Evolutionary conservation across 2,329 filamentous ascomycete species (phyloP), one percentile per base, ranked within the genome.

Genomic region (Paraphaeosphaeria minitans): DNA sequence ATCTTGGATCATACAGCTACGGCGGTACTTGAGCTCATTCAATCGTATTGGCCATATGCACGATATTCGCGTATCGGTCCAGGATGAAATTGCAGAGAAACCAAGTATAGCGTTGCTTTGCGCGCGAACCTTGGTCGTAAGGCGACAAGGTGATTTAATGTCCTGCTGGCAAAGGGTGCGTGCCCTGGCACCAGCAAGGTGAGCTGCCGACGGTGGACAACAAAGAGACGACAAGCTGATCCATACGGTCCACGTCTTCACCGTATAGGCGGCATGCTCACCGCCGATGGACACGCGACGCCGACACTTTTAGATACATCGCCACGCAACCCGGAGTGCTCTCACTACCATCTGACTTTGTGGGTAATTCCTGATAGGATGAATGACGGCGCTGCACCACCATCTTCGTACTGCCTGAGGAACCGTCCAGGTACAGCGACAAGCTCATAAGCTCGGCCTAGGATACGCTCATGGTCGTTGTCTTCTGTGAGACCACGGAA

Each of bases 251-350:
- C 13, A 45, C 41, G 51, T 35, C 27, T 27, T 45, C 51, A 45
- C 39, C 51, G 41, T 24, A 45, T 41, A 53, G 4, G 51, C 39
- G 50, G 24, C n/a, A 31, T 45, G 39, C 31, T 45, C 51, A 53
- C 51, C 51, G 51, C 51, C 21, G 41, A 53, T 19, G 41, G 16
- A 8, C 9, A 45, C 19, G 41, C 41, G 22, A 12, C 19, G 27
- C 10, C 16, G 46, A 35, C 16, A 6, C 27, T n/a, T n/a, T 9
- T n/a, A 12, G 13, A 19, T 12, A 31, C 13, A 16, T 49, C n/a
- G 46, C 46, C 46, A 49, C 46, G 29, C 46, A 43, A 22, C 19
- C 7, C 3, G 41, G 3, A 22, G 13, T 22, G 41, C 19, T 13
- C 12, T 9, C 19, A 43, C 19, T 3, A 19, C 19, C 21, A 8